Evolutionary conservation across 2,329 filamentous ascomycete species (phyloP).

Genomic region (Paecilomyces niveus): DNA sequence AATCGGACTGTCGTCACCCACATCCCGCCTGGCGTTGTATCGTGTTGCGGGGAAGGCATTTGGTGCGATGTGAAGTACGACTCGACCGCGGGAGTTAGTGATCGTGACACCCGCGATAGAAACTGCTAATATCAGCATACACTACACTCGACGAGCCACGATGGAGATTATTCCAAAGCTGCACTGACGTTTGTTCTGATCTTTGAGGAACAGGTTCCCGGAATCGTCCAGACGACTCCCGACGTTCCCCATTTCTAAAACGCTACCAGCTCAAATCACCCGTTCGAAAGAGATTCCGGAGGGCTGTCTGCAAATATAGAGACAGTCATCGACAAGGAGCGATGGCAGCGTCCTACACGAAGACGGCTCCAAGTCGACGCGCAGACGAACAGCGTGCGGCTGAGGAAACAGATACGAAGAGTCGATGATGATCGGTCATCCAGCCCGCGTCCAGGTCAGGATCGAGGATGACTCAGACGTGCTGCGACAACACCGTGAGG

Average conservation of each 20-base stretch:
- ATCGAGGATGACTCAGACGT: neutral
- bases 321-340: slow-evolving; percentile 27
- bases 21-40: slow-evolving; percentile 64
- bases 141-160: neutral
- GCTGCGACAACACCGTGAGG: neutral
- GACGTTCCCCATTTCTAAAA: slow-evolving; percentile 76
- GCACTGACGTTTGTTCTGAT: slow-evolving; percentile 80
- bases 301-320: slow-evolving; percentile 18
- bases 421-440: slow-evolving; percentile 16
- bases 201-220: slow-evolving; percentile 74
- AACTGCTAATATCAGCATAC: slow-evolving; percentile 49
- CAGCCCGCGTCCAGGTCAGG: slow-evolving; percentile 5
- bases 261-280: slow-evolving; percentile 16
- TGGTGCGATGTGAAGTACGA: slow-evolving; percentile 68
- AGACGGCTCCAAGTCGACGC: slow-evolving; percentile 2
- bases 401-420: slow-evolving; percentile 1
- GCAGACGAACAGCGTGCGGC: slow-evolving; percentile 7
- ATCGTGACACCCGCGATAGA: slow-evolving; percentile 77
- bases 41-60: slow-evolving; percentile 82
- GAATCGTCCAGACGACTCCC: slow-evolving; percentile 77
- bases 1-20: slow-evolving; percentile 66
- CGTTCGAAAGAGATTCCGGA: slow-evolving; percentile 19
- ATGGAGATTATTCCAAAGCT: neutral
- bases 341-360: slow-evolving; percentile 16
- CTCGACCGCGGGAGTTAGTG: slow-evolving; percentile 70